phyloP scores from a whole-genome alignment of 2,329 filamentous ascomycete species.

The Colletotrichum liriopes region DNA sequence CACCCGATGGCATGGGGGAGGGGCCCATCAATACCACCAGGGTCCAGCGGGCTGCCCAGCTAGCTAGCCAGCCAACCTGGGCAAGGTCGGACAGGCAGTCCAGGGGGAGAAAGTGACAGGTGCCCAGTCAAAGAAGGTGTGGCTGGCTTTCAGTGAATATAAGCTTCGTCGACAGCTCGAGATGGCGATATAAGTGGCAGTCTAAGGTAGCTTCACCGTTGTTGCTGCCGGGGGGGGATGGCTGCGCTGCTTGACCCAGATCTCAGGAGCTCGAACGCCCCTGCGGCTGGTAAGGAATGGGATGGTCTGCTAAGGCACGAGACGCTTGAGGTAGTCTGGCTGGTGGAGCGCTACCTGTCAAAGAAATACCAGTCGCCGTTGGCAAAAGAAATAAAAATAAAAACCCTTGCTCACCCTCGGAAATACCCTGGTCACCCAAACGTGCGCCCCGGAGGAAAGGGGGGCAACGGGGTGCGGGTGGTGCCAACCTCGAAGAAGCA shows the following conservation, averaged over 20 bases:
- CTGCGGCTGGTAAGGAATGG: slow-evolving; percentile 19
- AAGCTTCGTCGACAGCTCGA: slow-evolving; percentile 38
- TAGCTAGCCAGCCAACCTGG: neutral
- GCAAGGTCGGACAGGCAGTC: neutral
- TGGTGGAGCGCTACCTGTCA: slow-evolving; percentile 43
- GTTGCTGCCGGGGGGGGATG: slow-evolving; percentile 15
- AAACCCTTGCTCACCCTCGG: slow-evolving; percentile 16
- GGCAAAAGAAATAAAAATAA: slow-evolving; percentile 10
- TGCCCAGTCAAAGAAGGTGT: slow-evolving; percentile 30
- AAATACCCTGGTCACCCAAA: slow-evolving; percentile 19
- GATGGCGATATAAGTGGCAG: slow-evolving; percentile 14
- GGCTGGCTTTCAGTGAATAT: slow-evolving; percentile 24
- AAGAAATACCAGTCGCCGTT: slow-evolving; percentile 35
- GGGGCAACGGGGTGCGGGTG: slow-evolving; percentile 17
- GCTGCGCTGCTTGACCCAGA: slow-evolving; percentile 23
- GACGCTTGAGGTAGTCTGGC: slow-evolving; percentile 25
- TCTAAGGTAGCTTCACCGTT: slow-evolving; percentile 32
- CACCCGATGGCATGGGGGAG: neutral
- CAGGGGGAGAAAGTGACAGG: slow-evolving; percentile 24
- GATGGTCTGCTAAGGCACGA: slow-evolving; percentile 25
- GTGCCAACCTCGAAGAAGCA: slow-evolving; percentile 30
- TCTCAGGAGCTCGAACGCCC: slow-evolving; percentile 13
- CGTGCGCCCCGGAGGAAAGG: slow-evolving; percentile 1
- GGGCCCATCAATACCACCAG: slow-evolving; percentile 16
- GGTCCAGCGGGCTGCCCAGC: neutral